Percentiles rank a stretch among this genome's conserved stretches.
Evolutionary conservation across 306 rosid genomes (phyloP).

Genomic region (Rubus idaeus): DNA sequence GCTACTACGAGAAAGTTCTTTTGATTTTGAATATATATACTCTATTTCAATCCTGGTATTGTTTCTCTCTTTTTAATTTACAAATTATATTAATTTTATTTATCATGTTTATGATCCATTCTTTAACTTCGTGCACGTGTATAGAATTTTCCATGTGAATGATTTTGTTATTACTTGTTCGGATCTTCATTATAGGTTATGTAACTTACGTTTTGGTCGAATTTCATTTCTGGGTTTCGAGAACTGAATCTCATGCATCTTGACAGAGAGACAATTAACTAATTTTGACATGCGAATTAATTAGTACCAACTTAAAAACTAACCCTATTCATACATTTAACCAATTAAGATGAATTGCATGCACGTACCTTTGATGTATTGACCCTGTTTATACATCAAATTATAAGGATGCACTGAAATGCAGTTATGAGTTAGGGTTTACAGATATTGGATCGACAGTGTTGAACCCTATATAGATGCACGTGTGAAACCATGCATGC

Average conservation of each 20-base stretch:
- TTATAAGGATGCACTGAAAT: not conserved
- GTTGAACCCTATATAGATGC: not conserved
- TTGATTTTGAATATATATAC: constrained; percentile 29
- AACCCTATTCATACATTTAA: not conserved
- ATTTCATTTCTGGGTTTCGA: not conserved
- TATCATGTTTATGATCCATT: not conserved
- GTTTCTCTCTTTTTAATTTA: not conserved
- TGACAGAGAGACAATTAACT: not conserved
- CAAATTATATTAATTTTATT: not conserved
- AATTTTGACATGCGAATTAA: not conserved
- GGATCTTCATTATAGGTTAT: not conserved
- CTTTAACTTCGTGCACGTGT: not conserved
- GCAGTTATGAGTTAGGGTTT: constrained; percentile 1
- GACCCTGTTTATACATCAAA: not conserved
- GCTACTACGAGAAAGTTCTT: constrained; percentile 64
- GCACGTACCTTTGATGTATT: not conserved
- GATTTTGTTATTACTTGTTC: not conserved
- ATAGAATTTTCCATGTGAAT: not conserved
- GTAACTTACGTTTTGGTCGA: not conserved
- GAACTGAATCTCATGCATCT: not conserved
- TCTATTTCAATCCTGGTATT: constrained; percentile 11
- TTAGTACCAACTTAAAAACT: not conserved
- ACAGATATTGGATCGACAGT: not conserved
- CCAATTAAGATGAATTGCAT: not conserved
- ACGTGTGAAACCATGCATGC: not conserved